phyloP scores from a whole-genome alignment of 352 stramenopile genomes.

The Blastocystis sp. region DNA sequence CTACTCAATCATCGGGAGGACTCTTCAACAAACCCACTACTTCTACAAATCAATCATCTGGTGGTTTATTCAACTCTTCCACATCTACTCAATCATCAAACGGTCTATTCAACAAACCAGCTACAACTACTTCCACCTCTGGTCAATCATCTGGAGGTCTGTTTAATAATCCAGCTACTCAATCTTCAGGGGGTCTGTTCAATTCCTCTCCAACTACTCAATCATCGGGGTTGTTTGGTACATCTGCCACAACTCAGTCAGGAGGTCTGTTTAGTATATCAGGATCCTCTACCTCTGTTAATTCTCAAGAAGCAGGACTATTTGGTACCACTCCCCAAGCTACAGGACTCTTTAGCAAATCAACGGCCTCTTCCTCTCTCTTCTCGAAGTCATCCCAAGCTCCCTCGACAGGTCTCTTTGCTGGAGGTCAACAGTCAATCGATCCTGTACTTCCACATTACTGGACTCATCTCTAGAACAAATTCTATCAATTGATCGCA shows the following conservation, averaged over 20 bases:
- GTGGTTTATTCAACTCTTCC: neutral
- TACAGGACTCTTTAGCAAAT: too few relatives aligned
- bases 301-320: too few relatives aligned
- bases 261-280: neutral
- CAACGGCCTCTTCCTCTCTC: neutral
- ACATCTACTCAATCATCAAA: neutral
- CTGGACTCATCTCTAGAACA: neutral
- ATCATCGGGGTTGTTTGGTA: neutral
- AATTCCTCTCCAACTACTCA: too few relatives aligned
- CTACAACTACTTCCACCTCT: neutral
- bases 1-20: neutral
- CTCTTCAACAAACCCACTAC: neutral
- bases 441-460: neutral
- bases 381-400: neutral
- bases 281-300: too few relatives aligned
- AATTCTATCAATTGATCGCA: neutral
- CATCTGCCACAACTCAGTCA: neutral
- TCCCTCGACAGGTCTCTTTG: neutral
- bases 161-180: neutral
- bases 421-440: neutral
- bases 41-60: neutral
- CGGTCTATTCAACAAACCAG: neutral
- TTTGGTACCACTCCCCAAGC: too few relatives aligned
- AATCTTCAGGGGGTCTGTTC: neutral
- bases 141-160: too few relatives aligned